phyloP scores from a whole-genome alignment of 768 basidiomycete genomes.

The Leccinum imitatum region DNA sequence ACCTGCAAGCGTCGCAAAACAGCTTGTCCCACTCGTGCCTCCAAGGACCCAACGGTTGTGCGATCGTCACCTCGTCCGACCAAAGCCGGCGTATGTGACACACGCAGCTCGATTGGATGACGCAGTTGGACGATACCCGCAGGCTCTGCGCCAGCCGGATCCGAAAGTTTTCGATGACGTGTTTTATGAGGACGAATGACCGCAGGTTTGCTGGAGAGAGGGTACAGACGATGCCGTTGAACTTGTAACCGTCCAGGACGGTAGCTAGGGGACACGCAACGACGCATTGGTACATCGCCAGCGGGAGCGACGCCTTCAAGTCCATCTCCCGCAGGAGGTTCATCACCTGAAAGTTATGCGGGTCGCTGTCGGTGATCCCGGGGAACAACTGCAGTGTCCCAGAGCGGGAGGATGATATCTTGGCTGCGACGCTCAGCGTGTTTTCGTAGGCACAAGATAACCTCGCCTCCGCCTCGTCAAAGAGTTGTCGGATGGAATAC shows the following conservation, averaged over 20 bases:
- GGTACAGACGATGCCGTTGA: not conserved
- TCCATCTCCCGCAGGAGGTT: slow-evolving; percentile 14
- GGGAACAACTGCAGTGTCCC: not conserved
- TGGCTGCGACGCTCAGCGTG: not conserved
- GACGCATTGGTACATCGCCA: slow-evolving; percentile 16
- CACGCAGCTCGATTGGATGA: slow-evolving; percentile 5
- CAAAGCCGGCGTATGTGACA: slow-evolving; percentile 4
- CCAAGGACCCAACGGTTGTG: slow-evolving; percentile 13
- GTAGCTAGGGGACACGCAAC: slow-evolving; percentile 2
- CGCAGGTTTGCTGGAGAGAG: slow-evolving; percentile 9
- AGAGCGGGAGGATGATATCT: slow-evolving; percentile 2
- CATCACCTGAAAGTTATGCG: slow-evolving; percentile 19
- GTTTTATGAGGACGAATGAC: slow-evolving; percentile 10
- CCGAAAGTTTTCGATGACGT: slow-evolving; percentile 4
- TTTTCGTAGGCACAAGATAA: slow-evolving; percentile 6
- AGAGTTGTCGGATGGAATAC: slow-evolving; percentile 16
- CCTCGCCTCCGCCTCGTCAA: slow-evolving; percentile 10
- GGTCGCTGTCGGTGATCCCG: slow-evolving; percentile 8
- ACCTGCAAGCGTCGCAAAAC: slow-evolving; percentile 14
- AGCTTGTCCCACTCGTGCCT: slow-evolving; percentile 13
- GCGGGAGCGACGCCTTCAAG: slow-evolving; percentile 5
- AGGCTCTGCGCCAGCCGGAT: not conserved
- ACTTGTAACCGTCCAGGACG: slow-evolving; percentile 14
- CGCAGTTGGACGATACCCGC: slow-evolving; percentile 5
- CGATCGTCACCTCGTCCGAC: slow-evolving; percentile 1